A percentile compares a stretch with the other conserved stretches of the same genome.
Evolutionary conservation across 2,329 filamentous ascomycete genomes (phyloP).

Genomic region (Fonsecaea pugnacius): DNA sequence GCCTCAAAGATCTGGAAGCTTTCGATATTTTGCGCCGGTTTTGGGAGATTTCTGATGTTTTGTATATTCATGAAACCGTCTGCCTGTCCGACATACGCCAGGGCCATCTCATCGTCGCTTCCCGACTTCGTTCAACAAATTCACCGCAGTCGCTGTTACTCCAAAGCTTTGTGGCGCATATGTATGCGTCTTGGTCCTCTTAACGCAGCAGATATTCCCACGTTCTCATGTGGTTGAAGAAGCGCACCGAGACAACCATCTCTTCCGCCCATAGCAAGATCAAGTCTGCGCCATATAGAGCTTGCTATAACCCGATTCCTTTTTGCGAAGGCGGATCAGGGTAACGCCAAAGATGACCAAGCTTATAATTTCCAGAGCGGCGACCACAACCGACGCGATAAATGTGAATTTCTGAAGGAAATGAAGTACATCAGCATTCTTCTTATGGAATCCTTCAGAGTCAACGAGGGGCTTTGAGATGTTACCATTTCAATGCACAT

Average conservation of each 20-base stretch:
- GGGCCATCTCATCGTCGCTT: background rate
- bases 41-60: background rate
- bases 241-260: background rate
- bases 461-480: background rate
- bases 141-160: background rate
- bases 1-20: background rate
- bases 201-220: background rate
- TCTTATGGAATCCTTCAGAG: background rate
- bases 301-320: conserved; percentile 15
- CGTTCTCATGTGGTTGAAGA: background rate
- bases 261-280: background rate
- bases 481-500: conserved; percentile 32
- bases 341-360: conserved; percentile 11
- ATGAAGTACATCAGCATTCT: background rate
- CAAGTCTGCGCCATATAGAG: conserved; percentile 15
- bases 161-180: background rate
- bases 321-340: background rate
- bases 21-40: background rate
- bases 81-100: background rate
- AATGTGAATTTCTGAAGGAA: conserved; percentile 14
- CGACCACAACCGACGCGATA: conserved; percentile 10
- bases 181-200: background rate
- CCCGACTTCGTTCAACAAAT: background rate
- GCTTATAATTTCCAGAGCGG: conserved; percentile 15
- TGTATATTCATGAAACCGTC: background rate